phyloP scores from a whole-genome alignment of 2,329 filamentous ascomycete genomes.

The Hirsutella minnesotensis region DNA sequence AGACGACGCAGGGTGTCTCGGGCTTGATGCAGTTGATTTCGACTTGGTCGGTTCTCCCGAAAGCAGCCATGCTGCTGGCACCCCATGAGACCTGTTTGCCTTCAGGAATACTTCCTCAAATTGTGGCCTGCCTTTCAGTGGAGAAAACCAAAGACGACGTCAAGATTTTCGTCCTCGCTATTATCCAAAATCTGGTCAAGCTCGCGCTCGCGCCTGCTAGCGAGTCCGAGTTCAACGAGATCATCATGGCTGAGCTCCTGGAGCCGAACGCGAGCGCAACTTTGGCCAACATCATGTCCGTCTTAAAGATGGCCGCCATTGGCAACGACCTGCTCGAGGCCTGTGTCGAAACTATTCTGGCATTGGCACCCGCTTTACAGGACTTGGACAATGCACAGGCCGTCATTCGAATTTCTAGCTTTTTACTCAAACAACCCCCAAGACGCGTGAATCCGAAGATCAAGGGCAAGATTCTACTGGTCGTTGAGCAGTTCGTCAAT shows the following conservation, averaged over 20 bases:
- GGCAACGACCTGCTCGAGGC: constrained; percentile 68
- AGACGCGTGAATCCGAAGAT: constrained; percentile 70
- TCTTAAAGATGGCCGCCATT: constrained; percentile 49
- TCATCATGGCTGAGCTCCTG: constrained; percentile 44
- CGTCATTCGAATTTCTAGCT: constrained; percentile 68
- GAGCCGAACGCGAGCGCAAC: constrained; percentile 46
- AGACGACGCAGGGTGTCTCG: constrained; percentile 84
- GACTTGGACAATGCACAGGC: constrained; percentile 59
- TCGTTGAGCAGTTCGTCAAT: constrained; percentile 70
- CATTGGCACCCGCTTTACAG: constrained; percentile 59
- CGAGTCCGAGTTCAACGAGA: constrained; percentile 44
- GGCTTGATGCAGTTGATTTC: constrained; percentile 69
- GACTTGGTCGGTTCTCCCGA: constrained; percentile 62
- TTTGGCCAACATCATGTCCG: constrained; percentile 53
- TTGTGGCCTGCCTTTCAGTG: constrained; percentile 61
- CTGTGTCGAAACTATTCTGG: constrained; percentile 68
- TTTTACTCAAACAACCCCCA: constrained; percentile 74
- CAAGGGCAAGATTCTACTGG: constrained; percentile 69
- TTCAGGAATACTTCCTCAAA: constrained; percentile 52
- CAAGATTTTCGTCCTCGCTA: constrained; percentile 66
- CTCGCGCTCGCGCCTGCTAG: constrained; percentile 42
- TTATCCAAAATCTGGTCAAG: constrained; percentile 58
- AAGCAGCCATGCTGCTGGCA: constrained; percentile 55
- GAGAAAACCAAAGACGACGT: constrained; percentile 76
- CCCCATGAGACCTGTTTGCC: constrained; percentile 30